Evolutionary conservation across 1,284 basidiomycete genomes (phyloP), one percentile per base, ranked within the genome.

Genomic region (Anthracocystis setariae): DNA sequence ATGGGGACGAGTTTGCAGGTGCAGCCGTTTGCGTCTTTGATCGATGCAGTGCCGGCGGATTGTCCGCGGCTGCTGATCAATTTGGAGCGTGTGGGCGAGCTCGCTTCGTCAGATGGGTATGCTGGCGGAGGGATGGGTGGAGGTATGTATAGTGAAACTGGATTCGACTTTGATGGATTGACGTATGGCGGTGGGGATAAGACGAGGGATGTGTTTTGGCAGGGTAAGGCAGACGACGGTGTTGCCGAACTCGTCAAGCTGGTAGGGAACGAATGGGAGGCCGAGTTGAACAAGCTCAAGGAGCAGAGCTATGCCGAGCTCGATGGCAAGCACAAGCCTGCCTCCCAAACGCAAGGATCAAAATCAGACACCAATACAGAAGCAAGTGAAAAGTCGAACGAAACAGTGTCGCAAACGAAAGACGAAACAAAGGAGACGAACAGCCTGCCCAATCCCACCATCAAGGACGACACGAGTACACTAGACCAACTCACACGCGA

Each of bases 1-100:
- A 89, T 98, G 73, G 95, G 95, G 24, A 98, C 95, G 0, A 95
- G 93, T 2, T 86, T 95, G 24, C 90, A 89, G 52, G 87, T 87
- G 2, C 85, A 87, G 23, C 87, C 87, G 2, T 88, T 88, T 72
- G 86, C 87, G 2, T 83, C 83, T 1, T 80, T 88, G 1, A 82
- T 87, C 18, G 78, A 85, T 58, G 76, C 80, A 10, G 86, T 87
- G 5, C 73, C 82, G 0, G 27, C 63, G 3, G 25, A 56, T 10
- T 85, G 84, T 25, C 86, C 87, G 0, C 81, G 87, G 0, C 29
- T 87, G 12, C 82, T 88, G 10, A 84, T 88, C 77, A 88, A 88
- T 75, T 81, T 86, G 33, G 87, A 88, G 74, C 64, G 80, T 0
- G 87, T 87, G 12, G 87, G 87, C 17, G 84, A 85, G 55, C 67